Percentiles rank a stretch among this genome's conserved stretches.
phyloP scores from a whole-genome alignment of 257 asterid genomes.

The Solanum gandarillasii region DNA sequence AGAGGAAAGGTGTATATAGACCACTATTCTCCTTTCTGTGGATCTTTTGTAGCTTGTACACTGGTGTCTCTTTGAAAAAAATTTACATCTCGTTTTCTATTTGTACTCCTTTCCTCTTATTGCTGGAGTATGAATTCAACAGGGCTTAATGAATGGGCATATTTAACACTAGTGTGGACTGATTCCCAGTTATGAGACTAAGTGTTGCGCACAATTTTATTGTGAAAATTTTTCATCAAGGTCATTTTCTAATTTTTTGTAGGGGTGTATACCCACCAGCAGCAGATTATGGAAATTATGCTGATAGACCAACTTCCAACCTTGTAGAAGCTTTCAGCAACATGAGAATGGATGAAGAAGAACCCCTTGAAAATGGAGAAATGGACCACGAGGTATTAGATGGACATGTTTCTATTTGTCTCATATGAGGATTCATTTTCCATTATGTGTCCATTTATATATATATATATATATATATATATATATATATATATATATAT shows the following conservation, averaged over 20 bases:
- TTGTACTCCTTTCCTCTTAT: slow-evolving; percentile 5
- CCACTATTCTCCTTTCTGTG: background rate
- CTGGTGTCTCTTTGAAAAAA: background rate
- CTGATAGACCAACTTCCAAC: slow-evolving; percentile 59
- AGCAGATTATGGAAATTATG: slow-evolving; percentile 47
- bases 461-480: background rate
- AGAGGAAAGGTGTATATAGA: slow-evolving; percentile 30
- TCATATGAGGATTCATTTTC: background rate
- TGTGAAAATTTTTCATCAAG: background rate
- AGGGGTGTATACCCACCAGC: slow-evolving; percentile 73
- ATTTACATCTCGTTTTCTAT: background rate
- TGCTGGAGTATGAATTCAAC: background rate
- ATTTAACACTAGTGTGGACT: background rate
- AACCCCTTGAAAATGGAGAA: slow-evolving; percentile 73
- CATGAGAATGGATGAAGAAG: slow-evolving; percentile 68
- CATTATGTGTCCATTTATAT: background rate
- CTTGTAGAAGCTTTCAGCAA: slow-evolving; percentile 68
- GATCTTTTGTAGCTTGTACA: background rate
- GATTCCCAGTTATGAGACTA: background rate
- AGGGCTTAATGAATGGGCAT: background rate
- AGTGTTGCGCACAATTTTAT: background rate
- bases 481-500: no score
- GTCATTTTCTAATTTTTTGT: slow-evolving; percentile 14
- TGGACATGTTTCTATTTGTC: background rate
- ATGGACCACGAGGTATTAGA: slow-evolving; percentile 57